phyloP scores from a whole-genome alignment of 192 early-diverging fungal species.

The Lobosporangium transversale region DNA sequence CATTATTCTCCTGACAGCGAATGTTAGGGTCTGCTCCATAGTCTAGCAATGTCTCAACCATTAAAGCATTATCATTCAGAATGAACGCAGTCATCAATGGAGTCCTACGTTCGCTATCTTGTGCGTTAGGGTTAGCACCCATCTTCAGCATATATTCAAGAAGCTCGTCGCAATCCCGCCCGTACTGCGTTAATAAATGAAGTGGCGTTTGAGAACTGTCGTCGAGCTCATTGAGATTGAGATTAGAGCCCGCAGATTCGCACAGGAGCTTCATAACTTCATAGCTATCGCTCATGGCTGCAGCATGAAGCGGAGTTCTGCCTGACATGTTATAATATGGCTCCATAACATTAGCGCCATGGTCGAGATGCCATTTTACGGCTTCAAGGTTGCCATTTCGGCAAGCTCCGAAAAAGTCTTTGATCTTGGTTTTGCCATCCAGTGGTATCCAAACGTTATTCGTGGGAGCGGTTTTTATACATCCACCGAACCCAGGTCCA shows the following conservation, averaged over 20 bases:
- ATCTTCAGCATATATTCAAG: conserved; percentile 43
- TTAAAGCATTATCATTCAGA: conserved; percentile 29
- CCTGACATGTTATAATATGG: conserved; percentile 39
- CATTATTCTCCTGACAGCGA: conserved; percentile 42
- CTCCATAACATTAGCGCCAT: conserved; percentile 42
- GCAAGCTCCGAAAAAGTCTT: conserved; percentile 37
- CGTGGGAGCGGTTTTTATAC: conserved; percentile 14
- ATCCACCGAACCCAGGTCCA: neutral
- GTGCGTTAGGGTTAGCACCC: conserved; percentile 36
- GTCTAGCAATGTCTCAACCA: conserved; percentile 45
- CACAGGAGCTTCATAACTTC: conserved; percentile 39
- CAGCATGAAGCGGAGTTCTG: conserved; percentile 38
- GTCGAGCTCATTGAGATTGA: conserved; percentile 45
- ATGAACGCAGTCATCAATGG: conserved; percentile 44
- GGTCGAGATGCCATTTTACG: conserved; percentile 36
- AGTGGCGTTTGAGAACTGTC: conserved; percentile 41
- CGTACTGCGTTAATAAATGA: conserved; percentile 40
- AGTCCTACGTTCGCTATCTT: conserved; percentile 39
- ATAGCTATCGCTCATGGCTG: conserved; percentile 39
- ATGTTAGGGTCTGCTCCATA: conserved; percentile 47
- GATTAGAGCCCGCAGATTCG: conserved; percentile 23
- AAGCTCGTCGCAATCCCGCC: conserved; percentile 6
- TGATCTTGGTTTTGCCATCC: conserved; percentile 29
- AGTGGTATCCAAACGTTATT: conserved; percentile 7
- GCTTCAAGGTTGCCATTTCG: conserved; percentile 33